Conservation (phyloP, 2,329 filamentous ascomycete species). For the Hypoxylon sp. region DNA sequence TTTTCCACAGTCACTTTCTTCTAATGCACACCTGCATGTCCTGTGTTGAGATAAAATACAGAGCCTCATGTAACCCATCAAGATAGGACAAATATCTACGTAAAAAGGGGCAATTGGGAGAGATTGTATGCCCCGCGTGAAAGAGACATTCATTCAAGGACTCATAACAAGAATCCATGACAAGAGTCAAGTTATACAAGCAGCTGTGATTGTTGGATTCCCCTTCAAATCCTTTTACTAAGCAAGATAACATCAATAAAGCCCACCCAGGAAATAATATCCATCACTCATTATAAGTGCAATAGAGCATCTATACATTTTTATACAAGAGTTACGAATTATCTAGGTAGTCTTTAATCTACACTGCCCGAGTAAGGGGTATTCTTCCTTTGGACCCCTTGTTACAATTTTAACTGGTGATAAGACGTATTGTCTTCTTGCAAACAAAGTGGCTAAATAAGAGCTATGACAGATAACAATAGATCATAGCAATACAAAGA, state of each 20-base stretch:
- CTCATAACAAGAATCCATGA: neutral
- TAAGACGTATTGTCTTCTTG: conserved; percentile 3
- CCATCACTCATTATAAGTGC: neutral
- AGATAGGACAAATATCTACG: neutral
- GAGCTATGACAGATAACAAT: neutral
- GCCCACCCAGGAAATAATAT: neutral
- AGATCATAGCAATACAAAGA: neutral
- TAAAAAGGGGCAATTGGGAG: neutral
- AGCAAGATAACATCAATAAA: neutral
- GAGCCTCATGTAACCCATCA: neutral
- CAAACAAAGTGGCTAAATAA: neutral
- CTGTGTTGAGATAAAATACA: neutral
- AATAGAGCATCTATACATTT: neutral
- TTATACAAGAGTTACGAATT: too few relatives aligned
- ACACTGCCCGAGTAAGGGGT: neutral
- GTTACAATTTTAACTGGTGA: neutral
- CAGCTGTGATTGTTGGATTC: neutral
- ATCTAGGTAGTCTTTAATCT: neutral
- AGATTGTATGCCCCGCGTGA: neutral
- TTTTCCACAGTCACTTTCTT: neutral
- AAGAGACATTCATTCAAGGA: neutral
- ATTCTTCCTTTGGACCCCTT: neutral
- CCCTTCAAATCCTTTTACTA: neutral
- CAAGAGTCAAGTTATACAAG: neutral
- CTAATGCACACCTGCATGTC: neutral